Evolutionary conservation across 192 early-diverging fungal genomes (phyloP), one percentile per base, ranked within the genome.

Genomic region (Hyaloraphidium curvatum): DNA sequence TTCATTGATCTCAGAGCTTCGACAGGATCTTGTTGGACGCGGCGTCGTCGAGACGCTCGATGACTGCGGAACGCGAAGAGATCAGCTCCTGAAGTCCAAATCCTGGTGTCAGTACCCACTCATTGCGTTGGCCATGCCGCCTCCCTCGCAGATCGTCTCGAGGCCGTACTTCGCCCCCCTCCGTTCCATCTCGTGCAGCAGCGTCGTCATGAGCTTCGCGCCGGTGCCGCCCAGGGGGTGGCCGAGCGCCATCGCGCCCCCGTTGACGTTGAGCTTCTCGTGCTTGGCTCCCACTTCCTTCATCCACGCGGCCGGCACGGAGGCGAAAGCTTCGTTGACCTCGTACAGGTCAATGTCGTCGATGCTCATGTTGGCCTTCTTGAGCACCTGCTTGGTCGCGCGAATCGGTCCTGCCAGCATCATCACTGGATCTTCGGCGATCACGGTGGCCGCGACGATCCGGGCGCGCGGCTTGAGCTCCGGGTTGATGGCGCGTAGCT

Each of bases 241-340:
- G 43, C 43, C 43, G 14, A 48, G 43, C 14, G 43, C 43, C 43
- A 22, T 14, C 5, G 85, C 85, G 59, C 85, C 85, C 54, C 85
- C 85, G 25, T 80, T 78, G 59, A 88, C 62, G 58, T 88, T 88
- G 54, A 81, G 74, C 60, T 71, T 77, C 25, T 67, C 68, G 53
- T 79, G 74, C 55, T 83, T 75, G 28, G 80, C 54, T 13, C 80
- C 79, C 39, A 88, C 71, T 25, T 48, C 90, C 74, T 62, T 92
- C 86, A 66, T 95, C 95, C 33, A 75, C 90, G 27, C 77, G 68
- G 16, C 84, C 80, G 52, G 43, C 4, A 96, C 91, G 4, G 91
- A 90, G 57, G 81, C 81, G 63, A 97, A 97, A 0, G 93, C 93
- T 68, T 97, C 93, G 68, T 97, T 96, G 68, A 97, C 80, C 67